Base-by-base conservation (phyloP, 2,329 filamentous ascomycete species). In the Ilyonectria destructans region DNA sequence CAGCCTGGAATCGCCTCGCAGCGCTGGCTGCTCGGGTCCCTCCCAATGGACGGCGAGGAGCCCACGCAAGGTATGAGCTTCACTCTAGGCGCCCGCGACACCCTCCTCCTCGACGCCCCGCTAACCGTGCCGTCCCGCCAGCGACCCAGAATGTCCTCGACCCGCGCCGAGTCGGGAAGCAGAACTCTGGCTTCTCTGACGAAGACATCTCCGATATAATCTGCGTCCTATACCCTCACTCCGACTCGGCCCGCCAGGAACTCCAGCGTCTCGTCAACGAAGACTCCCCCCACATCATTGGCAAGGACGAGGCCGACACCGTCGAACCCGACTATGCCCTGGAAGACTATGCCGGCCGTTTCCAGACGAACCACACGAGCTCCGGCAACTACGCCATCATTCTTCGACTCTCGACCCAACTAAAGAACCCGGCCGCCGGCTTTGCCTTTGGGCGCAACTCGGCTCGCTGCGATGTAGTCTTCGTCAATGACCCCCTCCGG, bases 191-290 rank as follows among this genome's bases (percentile, higher is more conserved):
- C 63, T 90, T 98, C 69, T 92, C 89, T 60, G 92, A 95, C 73
- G 89, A 93, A 71, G 95, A 97, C 79, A 89, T 96, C 57, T 89
- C 93, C 69, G 95, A 98, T 81, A 94, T 98, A 74, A 89, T 97
- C 71, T 97, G 95, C 82, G 90, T 98, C 65, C 87, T 98, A 31
- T 91, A 97, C 74, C 95, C 96, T 12, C 90, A 89, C 71, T 93
- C 94, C 2, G 85, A 89, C 45, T 88, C 89, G 23, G 94, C 96
- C 21, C 91, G 92, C 70, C 85, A 86, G 70, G 93, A 95, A 74
- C 90, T 96, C n/a, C 79, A 81, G 68, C 80, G 82, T 5, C 82
- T 90, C 35, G 86, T 86, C 65, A 69, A 76, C 52, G 82, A 86
- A 66, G 81, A 82, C 69, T 85, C 83, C 40, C 84, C 82, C 29